Evolutionary conservation across 208 protist species (phyloP), one percentile per base, ranked within the genome.

Genomic region (Histomonas meleagridis): DNA sequence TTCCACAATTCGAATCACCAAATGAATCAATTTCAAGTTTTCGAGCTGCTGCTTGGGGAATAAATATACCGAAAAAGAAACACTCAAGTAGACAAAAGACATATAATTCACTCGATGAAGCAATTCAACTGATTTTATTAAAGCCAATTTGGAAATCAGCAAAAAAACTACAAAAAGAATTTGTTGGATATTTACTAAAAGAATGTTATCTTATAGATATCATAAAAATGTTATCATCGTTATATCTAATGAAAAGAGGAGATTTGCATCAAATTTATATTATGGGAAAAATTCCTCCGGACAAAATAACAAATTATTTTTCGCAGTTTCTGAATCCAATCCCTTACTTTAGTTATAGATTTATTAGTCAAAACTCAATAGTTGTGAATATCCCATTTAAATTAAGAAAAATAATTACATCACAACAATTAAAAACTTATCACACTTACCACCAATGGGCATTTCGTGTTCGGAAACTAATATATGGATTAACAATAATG

Each of bases 201-300:
- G 76, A 86, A 7, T 46, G 55, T 18, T 55, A 86, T 32, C 38
- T 86, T 38, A 26, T 86, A 14, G 40, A 86, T 53, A 43, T 86
- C 38, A 55, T 86, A 7, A 43, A 86, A 57, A 26, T 51, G 1
- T 16, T 86, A 18, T 12, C 40, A 18, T 9, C 43, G 51, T 55
- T 86, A 16, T 86, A 86, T 86, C 55, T 86, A 35, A 57, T 86
- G 76, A 86, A 86, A 55, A 51, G 76, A 32, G 76, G 76, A 38
- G 76, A 86, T 38, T 26, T 86, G 9, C 76, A 86, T 38, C 1
- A 57, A 7, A 35, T 18, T 53, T 86, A 86, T 38, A 55, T 86
- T 26, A 48, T 55, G n/a, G 76, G 76, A 23, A 57, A 43, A 32
- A 46, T 43, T 38, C 23, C 46, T 55, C 32, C 7, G n/a, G 76